phyloP scores from a whole-genome alignment of 176 grass and related monocot species.

The Zea luxurians region DNA sequence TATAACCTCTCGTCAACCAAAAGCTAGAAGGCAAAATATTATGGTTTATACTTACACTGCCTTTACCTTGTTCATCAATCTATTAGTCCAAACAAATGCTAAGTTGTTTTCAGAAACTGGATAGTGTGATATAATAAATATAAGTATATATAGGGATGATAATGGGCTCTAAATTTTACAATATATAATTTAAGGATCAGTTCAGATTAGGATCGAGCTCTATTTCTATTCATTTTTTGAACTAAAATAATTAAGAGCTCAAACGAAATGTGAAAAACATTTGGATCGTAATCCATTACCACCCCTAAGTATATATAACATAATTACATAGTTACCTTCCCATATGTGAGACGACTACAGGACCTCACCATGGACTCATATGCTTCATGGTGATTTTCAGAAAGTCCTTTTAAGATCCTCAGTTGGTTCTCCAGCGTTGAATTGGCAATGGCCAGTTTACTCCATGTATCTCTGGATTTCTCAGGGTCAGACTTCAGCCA shows the following conservation, averaged over 20 bases:
- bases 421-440: slow-evolving; percentile 68
- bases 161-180: too few relatives aligned
- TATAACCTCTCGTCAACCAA: not conserved
- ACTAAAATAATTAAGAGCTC: too few relatives aligned
- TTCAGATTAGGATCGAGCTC: too few relatives aligned
- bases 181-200: too few relatives aligned
- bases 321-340: slow-evolving; percentile 53
- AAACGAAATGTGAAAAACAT: too few relatives aligned
- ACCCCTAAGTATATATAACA: not conserved
- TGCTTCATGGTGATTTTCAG: slow-evolving; percentile 53
- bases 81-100: slow-evolving; percentile 9
- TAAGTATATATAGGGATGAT: not conserved
- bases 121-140: slow-evolving; percentile 1
- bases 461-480: slow-evolving; percentile 78
- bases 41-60: slow-evolving; percentile 19
- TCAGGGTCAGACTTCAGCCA: slow-evolving; percentile 84
- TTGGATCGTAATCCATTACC: too few relatives aligned
- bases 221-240: too few relatives aligned
- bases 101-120: slow-evolving; percentile 10
- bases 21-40: not conserved
- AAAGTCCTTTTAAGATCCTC: slow-evolving; percentile 62
- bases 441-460: slow-evolving; percentile 66
- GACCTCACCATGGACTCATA: slow-evolving; percentile 56
- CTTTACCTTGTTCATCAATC: slow-evolving; percentile 1
- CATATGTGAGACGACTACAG: slow-evolving; percentile 53